Base-by-base conservation (phyloP, 2,329 filamentous ascomycete genomes). In the Drechslerella dactyloides region DNA sequence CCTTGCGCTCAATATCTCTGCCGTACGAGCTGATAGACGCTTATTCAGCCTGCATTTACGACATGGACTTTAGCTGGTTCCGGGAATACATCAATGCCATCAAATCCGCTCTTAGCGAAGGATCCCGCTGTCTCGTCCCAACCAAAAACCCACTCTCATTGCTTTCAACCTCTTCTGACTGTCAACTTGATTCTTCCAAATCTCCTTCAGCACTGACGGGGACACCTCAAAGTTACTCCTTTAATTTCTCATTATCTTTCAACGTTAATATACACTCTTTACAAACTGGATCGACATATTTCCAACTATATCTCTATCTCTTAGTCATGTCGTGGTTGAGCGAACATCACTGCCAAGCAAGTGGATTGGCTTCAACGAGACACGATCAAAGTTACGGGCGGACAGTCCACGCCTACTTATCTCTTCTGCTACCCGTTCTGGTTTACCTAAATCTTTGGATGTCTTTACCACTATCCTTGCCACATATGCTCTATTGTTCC, bases 401-500 rank as follows among this genome's bases (percentile, higher is more conserved):
- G 4, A 33, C 27, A 8, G 30, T 23, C 33, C 53, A 57, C 35
- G 23, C 33, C 30, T 48, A 11, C 13, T 21, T 65, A 21, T 52
- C 61, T 21, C 44, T 57, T n/a, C 2, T 46, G 4, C 8, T 65
- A 13, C 61, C 53, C n/a, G 1, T 44, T 35, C 53, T 65, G 8
- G 30, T 58, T 23, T 50, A 65, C 17, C 50, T 65, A 27, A 58
- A 65, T 13, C 19, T 52, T 24, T 52, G n/a, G 23, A 6, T 65
- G 30, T 40, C 27, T 21, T 56, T 65, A 17, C 61, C 61, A 3
- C 30, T 65, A 30, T 65, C 53, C n/a, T 11, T 65, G 15, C 44
- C 55, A 21, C 61, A 65, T 53, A 30, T 65, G 17, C 15, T 4
- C 3, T 58, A 52, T 19, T 35, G 23, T 27, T 40, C 53, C 6